Evolutionary conservation across 2,329 filamentous ascomycete species (phyloP).

Genomic region (Elsinoe arachidis): DNA sequence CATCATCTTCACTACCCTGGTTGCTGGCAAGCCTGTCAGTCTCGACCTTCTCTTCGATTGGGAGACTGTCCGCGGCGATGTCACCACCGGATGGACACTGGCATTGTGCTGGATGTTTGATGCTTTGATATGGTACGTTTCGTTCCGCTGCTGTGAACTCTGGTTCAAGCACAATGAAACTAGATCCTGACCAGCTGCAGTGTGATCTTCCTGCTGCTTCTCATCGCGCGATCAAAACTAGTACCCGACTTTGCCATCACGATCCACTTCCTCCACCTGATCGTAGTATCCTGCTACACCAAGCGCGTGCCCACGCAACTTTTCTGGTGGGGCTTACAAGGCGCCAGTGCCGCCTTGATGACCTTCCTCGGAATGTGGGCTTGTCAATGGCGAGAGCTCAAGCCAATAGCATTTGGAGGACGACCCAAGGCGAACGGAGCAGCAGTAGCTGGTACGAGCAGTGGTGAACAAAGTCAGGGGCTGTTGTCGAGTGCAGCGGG

Average conservation of each 20-base stretch:
- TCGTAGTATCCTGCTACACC: slow-evolving; percentile 71
- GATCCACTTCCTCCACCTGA: slow-evolving; percentile 71
- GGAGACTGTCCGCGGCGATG: slow-evolving; percentile 56
- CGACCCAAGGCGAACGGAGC: slow-evolving; percentile 25
- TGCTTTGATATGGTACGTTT: slow-evolving; percentile 52
- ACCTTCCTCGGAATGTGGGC: slow-evolving; percentile 74
- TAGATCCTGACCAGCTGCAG: slow-evolving; percentile 40
- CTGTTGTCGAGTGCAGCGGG: slow-evolving; percentile 30
- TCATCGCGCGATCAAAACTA: slow-evolving; percentile 84
- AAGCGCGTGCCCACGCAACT: slow-evolving; percentile 64
- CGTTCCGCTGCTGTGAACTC: neutral
- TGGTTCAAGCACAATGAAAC: neutral
- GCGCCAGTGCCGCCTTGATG: slow-evolving; percentile 54
- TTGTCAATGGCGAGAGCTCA: slow-evolving; percentile 81
- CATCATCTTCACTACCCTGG: slow-evolving; percentile 59
- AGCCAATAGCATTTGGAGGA: slow-evolving; percentile 79
- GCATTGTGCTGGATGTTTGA: slow-evolving; percentile 60
- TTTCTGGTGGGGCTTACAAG: slow-evolving; percentile 77
- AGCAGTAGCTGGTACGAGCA: slow-evolving; percentile 12
- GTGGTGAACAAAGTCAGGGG: slow-evolving; percentile 30
- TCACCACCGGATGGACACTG: slow-evolving; percentile 61
- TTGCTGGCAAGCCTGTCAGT: slow-evolving; percentile 53
- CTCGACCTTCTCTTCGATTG: slow-evolving; percentile 55
- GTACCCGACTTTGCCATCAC: slow-evolving; percentile 92
- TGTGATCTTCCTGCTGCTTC: slow-evolving; percentile 69